Conservation (phyloP, 495 filamentous ascomycete species). For the Bacidia gigantensis region DNA sequence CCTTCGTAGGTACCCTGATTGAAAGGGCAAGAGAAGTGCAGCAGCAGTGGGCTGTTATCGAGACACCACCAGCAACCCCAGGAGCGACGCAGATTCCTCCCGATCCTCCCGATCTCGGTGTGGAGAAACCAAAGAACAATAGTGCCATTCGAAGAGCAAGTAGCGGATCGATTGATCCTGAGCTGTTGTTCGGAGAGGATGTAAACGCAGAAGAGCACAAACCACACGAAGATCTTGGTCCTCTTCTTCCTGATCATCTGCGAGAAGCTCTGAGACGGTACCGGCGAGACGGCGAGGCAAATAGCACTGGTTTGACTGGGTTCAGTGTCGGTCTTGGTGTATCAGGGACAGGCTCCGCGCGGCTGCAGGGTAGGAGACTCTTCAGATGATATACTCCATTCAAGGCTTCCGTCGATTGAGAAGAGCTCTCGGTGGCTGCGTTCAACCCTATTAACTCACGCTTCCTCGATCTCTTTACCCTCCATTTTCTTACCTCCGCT, state of each 20-base stretch:
- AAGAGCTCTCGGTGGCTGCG: background rate
- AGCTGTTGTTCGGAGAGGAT: background rate
- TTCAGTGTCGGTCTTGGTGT: slow-evolving; percentile 56
- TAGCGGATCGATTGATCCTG: background rate
- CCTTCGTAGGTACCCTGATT: slow-evolving; percentile 72
- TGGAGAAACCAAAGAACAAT: slow-evolving; percentile 11
- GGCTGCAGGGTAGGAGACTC: slow-evolving; percentile 48
- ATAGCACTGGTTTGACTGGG: slow-evolving; percentile 59
- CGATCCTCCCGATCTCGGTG: slow-evolving; percentile 12
- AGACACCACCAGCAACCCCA: slow-evolving; percentile 23
- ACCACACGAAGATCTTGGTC: slow-evolving; percentile 40
- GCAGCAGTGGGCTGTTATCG: slow-evolving; percentile 37
- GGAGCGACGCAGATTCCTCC: slow-evolving; percentile 2
- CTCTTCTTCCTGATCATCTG: slow-evolving; percentile 69
- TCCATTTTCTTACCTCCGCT: slow-evolving; percentile 29
- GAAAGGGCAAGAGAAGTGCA: slow-evolving; percentile 70
- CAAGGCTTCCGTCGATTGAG: background rate
- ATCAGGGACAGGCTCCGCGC: slow-evolving; percentile 44
- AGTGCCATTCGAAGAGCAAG: background rate
- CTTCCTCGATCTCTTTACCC: slow-evolving; percentile 6
- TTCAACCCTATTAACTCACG: background rate
- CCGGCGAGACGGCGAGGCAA: slow-evolving; percentile 48
- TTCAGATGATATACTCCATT: slow-evolving; percentile 39
- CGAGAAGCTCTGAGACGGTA: slow-evolving; percentile 65
- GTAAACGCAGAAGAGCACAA: slow-evolving; percentile 19